A percentile compares a stretch with the other conserved stretches of the same genome.
Evolutionary conservation across 2,329 filamentous ascomycete genomes (phyloP).

Genomic region (Calycina herbarum): DNA sequence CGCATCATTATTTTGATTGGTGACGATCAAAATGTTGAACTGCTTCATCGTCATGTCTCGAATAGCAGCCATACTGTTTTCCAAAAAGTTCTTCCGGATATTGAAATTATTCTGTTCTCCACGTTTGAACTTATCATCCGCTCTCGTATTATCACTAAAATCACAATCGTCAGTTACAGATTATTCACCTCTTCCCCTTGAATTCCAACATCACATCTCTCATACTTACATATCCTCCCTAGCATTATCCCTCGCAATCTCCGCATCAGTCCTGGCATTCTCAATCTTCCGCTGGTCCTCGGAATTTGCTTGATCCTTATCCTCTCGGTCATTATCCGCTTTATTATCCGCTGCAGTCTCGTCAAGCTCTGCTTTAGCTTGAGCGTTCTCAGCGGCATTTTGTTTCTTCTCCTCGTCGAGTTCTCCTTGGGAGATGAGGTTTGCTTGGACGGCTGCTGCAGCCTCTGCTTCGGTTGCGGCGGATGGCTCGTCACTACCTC

Average conservation of each 20-base stretch:
- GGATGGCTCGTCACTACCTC: not conserved
- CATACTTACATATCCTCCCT: conserved; percentile 1
- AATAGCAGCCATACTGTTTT: conserved; percentile 3
- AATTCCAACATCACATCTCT: no score
- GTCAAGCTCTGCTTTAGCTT: conserved; percentile 4
- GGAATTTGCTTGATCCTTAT: not conserved
- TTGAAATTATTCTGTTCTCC: conserved; percentile 5
- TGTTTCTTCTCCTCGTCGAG: conserved; percentile 2
- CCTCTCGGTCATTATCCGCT: not conserved
- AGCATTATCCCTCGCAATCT: not conserved
- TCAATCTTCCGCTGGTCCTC: conserved; percentile 7
- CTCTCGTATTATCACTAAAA: not conserved
- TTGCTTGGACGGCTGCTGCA: not conserved
- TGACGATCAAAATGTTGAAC: conserved; percentile 6
- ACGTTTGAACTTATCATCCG: not conserved
- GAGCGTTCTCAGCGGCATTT: not conserved
- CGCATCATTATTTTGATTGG: not conserved
- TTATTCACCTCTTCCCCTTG: no score
- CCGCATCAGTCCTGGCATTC: not conserved
- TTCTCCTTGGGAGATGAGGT: not conserved
- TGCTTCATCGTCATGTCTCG: conserved; percentile 3
- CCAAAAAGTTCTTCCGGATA: conserved; percentile 4
- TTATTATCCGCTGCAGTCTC: not conserved
- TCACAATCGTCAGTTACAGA: not conserved
- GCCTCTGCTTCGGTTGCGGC: not conserved